Evolutionary conservation across 139 green algal genomes (phyloP), one percentile per base, ranked within the genome.

Genomic region (Coelastrella sp.): DNA sequence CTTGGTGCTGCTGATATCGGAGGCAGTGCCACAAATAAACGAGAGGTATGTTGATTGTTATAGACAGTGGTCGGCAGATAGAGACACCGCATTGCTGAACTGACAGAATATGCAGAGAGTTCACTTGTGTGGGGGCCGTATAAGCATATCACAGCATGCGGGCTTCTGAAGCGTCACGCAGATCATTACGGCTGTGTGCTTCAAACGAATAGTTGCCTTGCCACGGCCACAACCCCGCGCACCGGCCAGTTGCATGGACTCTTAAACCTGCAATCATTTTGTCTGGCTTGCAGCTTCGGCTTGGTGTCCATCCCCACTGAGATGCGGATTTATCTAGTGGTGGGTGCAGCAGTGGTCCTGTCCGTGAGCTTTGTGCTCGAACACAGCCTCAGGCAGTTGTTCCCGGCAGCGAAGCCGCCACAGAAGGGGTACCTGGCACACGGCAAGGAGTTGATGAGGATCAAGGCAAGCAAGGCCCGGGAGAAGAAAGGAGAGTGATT

Each of bases 11-110:
- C 89, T 95, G 84, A 90, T 93, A 3, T 91, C 84, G 5, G 91
- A 95, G 80, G 4, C 92, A 19, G 10, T 95, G 5, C 93, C 93
- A 19, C 87, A 86, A 5, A n/a, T 94, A 78, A 94, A 92, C 73
- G 88, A 81, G 7, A 80, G 66, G 84, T 92, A 82, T 5, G 84
- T 54, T 64, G 6, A 76, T 68, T 68, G 10, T 10, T 17, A 17
- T 7, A 7, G 61, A 7, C 10, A 7, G 7, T 10, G 7, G 10
- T 10, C 61, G 61, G 61, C 61, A 68, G 61, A n/a, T 77, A 13
- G 11, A 23, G 5, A 17, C n/a, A 13, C 71, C 17, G 71, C 14
- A 17, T 32, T 32, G 71, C 7, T 17, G 61, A 17, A 17, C 7
- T 68, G 7, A 10, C 61, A 68, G 61, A 68, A 17, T 7, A 7